A percentile compares a stretch with the other conserved stretches of the same genome.
phyloP scores from a whole-genome alignment of 495 filamentous ascomycete genomes.

The Lasiosphaeria ovina region DNA sequence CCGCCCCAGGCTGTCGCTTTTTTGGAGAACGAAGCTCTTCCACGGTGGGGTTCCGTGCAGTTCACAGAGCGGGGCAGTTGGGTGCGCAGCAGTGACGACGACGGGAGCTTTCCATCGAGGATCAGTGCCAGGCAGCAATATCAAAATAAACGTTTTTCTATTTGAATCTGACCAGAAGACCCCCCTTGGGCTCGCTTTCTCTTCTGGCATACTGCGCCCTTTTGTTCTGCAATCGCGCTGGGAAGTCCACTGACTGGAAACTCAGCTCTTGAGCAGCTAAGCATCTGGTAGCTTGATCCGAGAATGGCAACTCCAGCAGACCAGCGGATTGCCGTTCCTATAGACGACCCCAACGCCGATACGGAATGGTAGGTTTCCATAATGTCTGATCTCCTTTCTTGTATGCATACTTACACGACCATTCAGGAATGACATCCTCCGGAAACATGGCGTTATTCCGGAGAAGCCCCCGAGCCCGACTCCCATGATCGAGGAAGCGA shows the following conservation, averaged over 20 bases:
- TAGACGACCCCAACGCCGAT: conserved; percentile 93
- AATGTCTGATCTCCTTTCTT: background rate
- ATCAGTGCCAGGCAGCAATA: background rate
- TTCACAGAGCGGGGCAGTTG: background rate
- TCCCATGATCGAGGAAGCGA: conserved; percentile 92
- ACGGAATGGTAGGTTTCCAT: conserved; percentile 78
- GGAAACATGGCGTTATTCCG: conserved; percentile 92
- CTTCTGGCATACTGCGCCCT: too few species aligned
- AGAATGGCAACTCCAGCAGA: conserved; percentile 74
- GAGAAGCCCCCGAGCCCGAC: conserved; percentile 94
- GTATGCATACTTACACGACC: conserved; percentile 10
- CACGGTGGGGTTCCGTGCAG: background rate
- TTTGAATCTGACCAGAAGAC: too few species aligned
- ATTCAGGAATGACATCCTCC: conserved; percentile 94
- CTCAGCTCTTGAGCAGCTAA: background rate
- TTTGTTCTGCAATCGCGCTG: too few species aligned
- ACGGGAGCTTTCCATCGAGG: background rate
- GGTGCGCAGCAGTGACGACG: background rate
- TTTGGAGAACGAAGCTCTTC: background rate
- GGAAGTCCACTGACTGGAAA: too few species aligned
- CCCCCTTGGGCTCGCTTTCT: too few species aligned
- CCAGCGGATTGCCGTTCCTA: conserved; percentile 67
- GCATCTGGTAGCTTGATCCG: background rate
- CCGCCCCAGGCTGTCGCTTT: background rate
- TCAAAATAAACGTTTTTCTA: too few species aligned